These are phyloP conservation scores for Colletotrichum neosansevieriae DNA, from an alignment of 2,329 filamentous ascomycete species.

Conservation along the genomic window DNA sequence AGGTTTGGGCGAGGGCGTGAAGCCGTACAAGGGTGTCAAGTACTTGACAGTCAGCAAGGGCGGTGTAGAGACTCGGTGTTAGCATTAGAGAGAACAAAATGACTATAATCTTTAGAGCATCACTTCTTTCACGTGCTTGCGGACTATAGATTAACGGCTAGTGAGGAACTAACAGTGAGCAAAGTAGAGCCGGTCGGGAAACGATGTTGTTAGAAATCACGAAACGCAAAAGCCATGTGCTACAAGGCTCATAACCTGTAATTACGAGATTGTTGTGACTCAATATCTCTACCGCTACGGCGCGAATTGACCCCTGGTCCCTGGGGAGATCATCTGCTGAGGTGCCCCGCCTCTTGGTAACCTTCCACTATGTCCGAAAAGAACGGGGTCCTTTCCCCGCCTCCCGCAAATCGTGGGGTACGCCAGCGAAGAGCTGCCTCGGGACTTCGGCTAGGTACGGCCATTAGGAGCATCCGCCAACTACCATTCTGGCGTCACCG, in stretches of 20 bases:
- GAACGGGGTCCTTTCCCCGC: too few relatives aligned
- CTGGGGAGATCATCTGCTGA: constrained; percentile 19
- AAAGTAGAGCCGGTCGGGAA: background rate
- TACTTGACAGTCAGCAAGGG: constrained; percentile 84
- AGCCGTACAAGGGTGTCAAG: constrained; percentile 98
- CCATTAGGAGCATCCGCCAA: constrained; percentile 25
- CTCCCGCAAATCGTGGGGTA: constrained; percentile 33
- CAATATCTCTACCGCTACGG: constrained; percentile 10
- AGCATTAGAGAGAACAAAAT: constrained; percentile 28
- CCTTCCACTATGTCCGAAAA: too few relatives aligned
- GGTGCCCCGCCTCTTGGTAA: constrained; percentile 22
- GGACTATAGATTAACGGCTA: constrained; percentile 20
- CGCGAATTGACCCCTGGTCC: constrained; percentile 27
- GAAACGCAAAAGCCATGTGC: background rate
- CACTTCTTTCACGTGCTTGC: constrained; percentile 25
- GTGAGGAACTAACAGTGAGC: constrained; percentile 15
- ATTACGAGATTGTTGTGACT: background rate
- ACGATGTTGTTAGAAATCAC: background rate
- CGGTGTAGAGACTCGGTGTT: constrained; percentile 74
- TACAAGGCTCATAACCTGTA: background rate
- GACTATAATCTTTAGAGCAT: constrained; percentile 10
- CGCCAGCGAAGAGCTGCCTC: constrained; percentile 24
- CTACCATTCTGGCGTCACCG: constrained; percentile 26
- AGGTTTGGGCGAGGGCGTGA: constrained; percentile 87
- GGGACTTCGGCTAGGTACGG: constrained; percentile 39